Evolutionary conservation across 768 basidiomycete genomes (phyloP).

Genomic region (Omphalotus guepiniiformis): DNA sequence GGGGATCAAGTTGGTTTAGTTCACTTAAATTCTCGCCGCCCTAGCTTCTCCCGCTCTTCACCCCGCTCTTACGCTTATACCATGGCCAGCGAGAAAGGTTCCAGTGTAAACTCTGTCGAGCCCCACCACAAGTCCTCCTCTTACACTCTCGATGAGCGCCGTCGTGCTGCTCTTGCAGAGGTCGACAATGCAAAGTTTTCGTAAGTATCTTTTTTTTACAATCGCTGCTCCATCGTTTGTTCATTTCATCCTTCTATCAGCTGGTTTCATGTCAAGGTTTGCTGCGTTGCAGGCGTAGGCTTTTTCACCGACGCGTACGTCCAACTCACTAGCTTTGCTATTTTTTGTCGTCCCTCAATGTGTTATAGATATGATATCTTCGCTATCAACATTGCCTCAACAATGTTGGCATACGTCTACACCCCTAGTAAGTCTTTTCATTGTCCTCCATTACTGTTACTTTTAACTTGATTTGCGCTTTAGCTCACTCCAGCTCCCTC

Average conservation of each 20-base stretch:
- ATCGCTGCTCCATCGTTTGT: neutral
- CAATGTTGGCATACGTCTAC: conserved; percentile 84
- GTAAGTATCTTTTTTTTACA: conserved; percentile 37
- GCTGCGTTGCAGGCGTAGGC: conserved; percentile 69
- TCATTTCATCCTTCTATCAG: conserved; percentile 28
- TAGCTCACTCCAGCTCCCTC: conserved; percentile 28
- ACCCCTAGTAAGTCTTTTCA: conserved; percentile 28
- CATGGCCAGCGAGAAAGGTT: conserved; percentile 36
- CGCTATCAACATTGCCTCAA: conserved; percentile 81
- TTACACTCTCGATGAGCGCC: conserved; percentile 59
- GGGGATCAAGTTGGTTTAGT: conserved; percentile 9
- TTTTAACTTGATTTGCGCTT: no score
- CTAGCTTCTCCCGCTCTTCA: conserved; percentile 14
- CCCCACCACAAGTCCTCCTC: conserved; percentile 21
- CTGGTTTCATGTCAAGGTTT: conserved; percentile 83
- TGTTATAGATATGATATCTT: conserved; percentile 71
- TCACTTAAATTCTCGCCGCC: neutral
- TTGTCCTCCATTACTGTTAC: no score
- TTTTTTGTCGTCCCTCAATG: neutral
- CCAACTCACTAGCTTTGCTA: neutral
- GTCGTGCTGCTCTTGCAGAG: conserved; percentile 78
- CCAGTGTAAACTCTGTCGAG: conserved; percentile 28
- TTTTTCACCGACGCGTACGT: conserved; percentile 86
- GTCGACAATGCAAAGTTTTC: conserved; percentile 85
- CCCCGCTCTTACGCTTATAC: no score